These are phyloP conservation scores for Camelina hispida DNA, from an alignment of 345 rosid genomes.

Conservation along the genomic window DNA sequence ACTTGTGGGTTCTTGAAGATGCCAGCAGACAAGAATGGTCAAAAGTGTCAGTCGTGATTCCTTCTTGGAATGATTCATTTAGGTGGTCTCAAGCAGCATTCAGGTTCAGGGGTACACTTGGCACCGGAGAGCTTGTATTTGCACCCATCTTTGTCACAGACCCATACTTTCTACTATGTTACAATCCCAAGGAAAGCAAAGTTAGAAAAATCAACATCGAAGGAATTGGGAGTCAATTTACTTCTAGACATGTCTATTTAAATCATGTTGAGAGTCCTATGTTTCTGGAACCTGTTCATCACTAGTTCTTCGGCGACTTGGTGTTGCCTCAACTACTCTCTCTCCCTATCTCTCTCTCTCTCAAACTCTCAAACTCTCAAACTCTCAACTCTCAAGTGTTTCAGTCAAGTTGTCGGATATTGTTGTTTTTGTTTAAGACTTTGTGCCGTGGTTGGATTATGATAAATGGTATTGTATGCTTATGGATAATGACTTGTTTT, in stretches of 20 bases:
- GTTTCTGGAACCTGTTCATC: not conserved
- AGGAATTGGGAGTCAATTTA: not conserved
- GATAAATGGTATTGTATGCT: no score
- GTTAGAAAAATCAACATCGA: not conserved
- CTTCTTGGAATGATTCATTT: not conserved
- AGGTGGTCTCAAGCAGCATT: no score
- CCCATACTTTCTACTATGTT: not conserved
- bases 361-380: no score
- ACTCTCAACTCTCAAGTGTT: no score
- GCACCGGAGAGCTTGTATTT: not conserved
- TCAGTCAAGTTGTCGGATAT: no score
- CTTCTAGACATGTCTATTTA: not conserved
- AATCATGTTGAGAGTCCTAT: not conserved
- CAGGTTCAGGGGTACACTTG: not conserved
- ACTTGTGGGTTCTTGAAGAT: conserved; percentile 13
- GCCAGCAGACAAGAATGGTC: conserved; percentile 2
- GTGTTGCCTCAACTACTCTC: not conserved
- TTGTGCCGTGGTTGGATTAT: no score
- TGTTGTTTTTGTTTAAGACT: no score
- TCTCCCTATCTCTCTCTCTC: no score
- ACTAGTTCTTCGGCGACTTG: not conserved
- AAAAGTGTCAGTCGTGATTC: not conserved
- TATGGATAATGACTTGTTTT: no score
- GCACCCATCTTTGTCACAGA: not conserved
- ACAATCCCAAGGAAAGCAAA: not conserved